A percentile compares a stretch with the other conserved stretches of the same genome.
Evolutionary conservation across 2,329 filamentous ascomycete genomes (phyloP).

Genomic region (Apiospora sp.): DNA sequence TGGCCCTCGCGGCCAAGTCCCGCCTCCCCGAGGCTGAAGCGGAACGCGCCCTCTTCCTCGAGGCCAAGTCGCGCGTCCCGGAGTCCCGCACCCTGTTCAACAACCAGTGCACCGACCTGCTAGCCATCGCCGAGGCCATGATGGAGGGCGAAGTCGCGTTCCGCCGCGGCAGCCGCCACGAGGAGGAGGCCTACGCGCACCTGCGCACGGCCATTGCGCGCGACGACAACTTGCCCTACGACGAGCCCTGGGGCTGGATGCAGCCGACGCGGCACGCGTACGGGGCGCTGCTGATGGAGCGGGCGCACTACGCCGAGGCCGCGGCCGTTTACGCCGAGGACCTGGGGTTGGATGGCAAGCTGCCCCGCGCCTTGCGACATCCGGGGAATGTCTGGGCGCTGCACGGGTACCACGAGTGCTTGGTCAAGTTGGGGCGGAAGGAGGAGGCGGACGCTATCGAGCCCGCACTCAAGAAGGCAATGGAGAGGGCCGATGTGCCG

Average conservation of each 20-base stretch:
- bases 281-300: slow-evolving; percentile 73
- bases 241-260: slow-evolving; percentile 85
- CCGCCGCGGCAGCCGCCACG: slow-evolving; percentile 62
- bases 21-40: slow-evolving; percentile 61
- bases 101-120: slow-evolving; percentile 69
- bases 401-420: slow-evolving; percentile 76
- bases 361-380: slow-evolving; percentile 72
- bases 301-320: slow-evolving; percentile 65
- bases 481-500: slow-evolving; percentile 39
- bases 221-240: slow-evolving; percentile 72
- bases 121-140: slow-evolving; percentile 71
- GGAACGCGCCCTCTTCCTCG: slow-evolving; percentile 59
- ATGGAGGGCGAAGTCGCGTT: slow-evolving; percentile 79
- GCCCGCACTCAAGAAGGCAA: slow-evolving; percentile 36
- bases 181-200: slow-evolving; percentile 64
- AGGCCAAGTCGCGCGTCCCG: slow-evolving; percentile 61
- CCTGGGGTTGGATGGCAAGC: slow-evolving; percentile 62
- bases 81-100: slow-evolving; percentile 71
- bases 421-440: slow-evolving; percentile 60
- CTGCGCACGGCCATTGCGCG: slow-evolving; percentile 64
- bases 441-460: slow-evolving; percentile 46
- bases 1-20: slow-evolving; percentile 69
- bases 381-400: slow-evolving; percentile 79
- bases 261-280: slow-evolving; percentile 76
- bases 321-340: slow-evolving; percentile 66